phyloP scores from a whole-genome alignment of 345 rosid genomes.

The Salix udensis region DNA sequence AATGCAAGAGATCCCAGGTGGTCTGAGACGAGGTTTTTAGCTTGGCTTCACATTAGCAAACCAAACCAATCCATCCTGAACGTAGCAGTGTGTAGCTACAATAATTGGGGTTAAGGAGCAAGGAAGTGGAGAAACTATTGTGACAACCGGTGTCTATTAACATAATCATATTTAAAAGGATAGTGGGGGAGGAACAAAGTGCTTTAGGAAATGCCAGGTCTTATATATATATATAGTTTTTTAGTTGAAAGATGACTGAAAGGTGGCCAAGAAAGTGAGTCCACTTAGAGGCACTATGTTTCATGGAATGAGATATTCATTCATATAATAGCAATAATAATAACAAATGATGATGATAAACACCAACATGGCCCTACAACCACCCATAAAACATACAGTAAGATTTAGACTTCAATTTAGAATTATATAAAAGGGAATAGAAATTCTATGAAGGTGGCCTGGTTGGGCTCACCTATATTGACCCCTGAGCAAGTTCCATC shows the following conservation, averaged over 20 bases:
- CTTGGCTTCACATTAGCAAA: neutral
- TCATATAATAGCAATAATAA: neutral
- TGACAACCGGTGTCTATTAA: constrained; percentile 36
- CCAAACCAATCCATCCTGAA: neutral
- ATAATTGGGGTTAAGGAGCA: neutral
- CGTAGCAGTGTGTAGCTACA: neutral
- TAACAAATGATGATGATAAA: neutral
- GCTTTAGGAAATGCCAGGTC: constrained; percentile 8
- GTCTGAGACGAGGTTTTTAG: neutral
- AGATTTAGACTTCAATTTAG: constrained; percentile 2
- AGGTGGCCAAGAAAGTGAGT: constrained; percentile 23
- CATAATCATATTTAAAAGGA: constrained; percentile 29
- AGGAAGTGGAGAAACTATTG: constrained; percentile 36
- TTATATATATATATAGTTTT: neutral
- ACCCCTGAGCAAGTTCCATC: constrained; percentile 2
- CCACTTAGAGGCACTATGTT: constrained; percentile 34
- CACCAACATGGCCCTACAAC: constrained; percentile 13
- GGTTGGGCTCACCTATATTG: neutral
- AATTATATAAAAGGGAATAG: neutral
- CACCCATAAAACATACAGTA: constrained; percentile 6
- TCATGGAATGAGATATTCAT: constrained; percentile 22
- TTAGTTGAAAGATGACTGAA: neutral
- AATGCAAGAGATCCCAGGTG: neutral
- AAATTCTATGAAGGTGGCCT: neutral
- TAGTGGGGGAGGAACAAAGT: constrained; percentile 19